These are phyloP conservation scores for Fraxinus excelsior DNA, from an alignment of 257 asterid species.

Conservation along the genomic window DNA sequence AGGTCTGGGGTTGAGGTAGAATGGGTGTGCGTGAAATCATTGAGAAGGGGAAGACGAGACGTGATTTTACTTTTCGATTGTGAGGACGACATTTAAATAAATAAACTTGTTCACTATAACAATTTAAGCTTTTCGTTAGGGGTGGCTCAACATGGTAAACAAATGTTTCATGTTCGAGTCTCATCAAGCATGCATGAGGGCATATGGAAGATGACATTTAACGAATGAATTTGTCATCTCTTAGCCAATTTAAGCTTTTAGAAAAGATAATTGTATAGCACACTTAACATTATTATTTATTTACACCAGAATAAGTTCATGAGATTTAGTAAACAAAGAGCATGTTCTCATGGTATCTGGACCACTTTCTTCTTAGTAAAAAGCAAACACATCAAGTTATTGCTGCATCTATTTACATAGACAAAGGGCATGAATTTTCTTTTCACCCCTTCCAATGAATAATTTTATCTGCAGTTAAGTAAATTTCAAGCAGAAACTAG, in stretches of 20 bases:
- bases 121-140: background rate
- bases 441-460: constrained; percentile 49
- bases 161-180: background rate
- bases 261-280: background rate
- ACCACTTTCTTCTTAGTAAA: constrained; percentile 10
- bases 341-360: background rate
- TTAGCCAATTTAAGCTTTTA: background rate
- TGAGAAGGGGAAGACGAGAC: too few relatives aligned
- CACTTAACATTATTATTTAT: background rate
- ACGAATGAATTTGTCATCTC: background rate
- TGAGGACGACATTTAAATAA: too few relatives aligned
- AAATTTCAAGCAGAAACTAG: constrained; percentile 26
- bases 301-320: background rate
- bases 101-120: background rate
- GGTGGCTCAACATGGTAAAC: background rate
- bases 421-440: constrained; percentile 23
- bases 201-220: background rate
- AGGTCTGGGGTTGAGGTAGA: too few relatives aligned
- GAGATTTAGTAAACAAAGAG: background rate
- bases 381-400: constrained; percentile 5
- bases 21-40: too few relatives aligned
- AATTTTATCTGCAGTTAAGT: constrained; percentile 30
- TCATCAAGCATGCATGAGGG: background rate
- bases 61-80: too few relatives aligned
- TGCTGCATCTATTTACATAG: constrained; percentile 44